Base-by-base conservation (phyloP, 768 basidiomycete genomes). In the Pleurotus cornucopiae region DNA sequence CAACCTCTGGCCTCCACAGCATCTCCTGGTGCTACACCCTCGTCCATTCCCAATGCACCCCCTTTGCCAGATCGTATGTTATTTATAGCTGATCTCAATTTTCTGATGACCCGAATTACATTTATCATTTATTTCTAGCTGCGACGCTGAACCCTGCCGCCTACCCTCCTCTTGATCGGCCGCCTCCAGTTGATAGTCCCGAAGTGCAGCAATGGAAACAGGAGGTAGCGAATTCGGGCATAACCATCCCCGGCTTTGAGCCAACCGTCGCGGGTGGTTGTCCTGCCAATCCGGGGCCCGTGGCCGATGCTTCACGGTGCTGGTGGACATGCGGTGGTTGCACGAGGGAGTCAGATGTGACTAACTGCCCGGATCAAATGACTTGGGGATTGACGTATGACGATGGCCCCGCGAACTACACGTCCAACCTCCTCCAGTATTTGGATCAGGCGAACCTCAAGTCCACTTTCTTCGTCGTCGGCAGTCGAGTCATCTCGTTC, bases 391-490 rank as follows among this genome's bases (percentile, higher is more conserved):
- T 79, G 45, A 82, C 81, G 6, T 84, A 84, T 63, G 88, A 89
- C 62, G 91, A 94, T 65, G 91, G 92, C 40, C 94, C 94, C 3
- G 83, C 85, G 9, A 83, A 74, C 43, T 86, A 89, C 71, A 94
- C 91, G 1, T 79, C 89, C 11, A 73, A 86, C 44, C 78, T 96
- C 6, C 74, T 95, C 58, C 66, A 77, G 53, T 94, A 89, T 70
- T 76, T 94, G 34, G 78, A 85, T 57, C 66, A 79, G 43, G 64
- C 77, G 49, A 72, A 84, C 49, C 75, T 95, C 67, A 85, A 82
- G 66, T 80, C 90, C 2, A 96, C 94, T 1, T 93, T 95, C 78
- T 96, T 94, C 69, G 80, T 85, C 58, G 89, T 94, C 58, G 91
- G 93, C 46, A 93, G 91, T 26, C 85, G 92, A 51, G 83, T 74